Evolutionary conservation across 2,329 filamentous ascomycete species (phyloP).

Genomic region (Scedosporium minutisporum): DNA sequence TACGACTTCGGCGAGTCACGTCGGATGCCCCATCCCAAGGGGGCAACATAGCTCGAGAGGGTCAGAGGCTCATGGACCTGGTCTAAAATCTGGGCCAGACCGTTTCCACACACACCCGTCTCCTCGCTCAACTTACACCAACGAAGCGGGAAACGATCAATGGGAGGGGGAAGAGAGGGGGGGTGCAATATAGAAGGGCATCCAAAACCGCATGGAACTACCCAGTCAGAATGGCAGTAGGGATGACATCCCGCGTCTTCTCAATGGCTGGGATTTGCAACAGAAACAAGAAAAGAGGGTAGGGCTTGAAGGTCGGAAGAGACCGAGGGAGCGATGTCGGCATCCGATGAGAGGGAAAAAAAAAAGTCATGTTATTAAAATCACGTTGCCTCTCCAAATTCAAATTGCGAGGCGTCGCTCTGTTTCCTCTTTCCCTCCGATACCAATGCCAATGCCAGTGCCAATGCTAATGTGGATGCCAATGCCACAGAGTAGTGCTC

Average conservation of each 20-base stretch:
- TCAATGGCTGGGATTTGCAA: neutral
- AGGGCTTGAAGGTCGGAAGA: too few species aligned
- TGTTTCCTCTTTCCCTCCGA: too few species aligned
- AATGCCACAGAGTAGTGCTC: too few species aligned
- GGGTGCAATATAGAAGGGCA: neutral
- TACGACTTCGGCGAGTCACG: neutral
- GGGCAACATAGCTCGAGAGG: neutral
- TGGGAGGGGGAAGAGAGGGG: neutral
- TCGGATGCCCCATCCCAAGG: neutral
- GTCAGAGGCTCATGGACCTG: neutral
- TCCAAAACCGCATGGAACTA: neutral
- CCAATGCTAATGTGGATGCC: too few species aligned
- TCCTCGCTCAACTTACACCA: neutral
- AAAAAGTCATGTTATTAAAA: too few species aligned
- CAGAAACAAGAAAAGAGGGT: neutral
- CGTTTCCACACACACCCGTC: neutral
- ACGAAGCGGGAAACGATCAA: too few species aligned
- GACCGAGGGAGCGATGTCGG: too few species aligned
- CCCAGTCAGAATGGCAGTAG: neutral
- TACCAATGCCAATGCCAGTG: too few species aligned
- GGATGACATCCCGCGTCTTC: neutral
- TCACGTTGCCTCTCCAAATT: too few species aligned
- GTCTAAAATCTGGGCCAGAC: neutral
- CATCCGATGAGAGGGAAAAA: too few species aligned
- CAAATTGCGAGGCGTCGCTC: too few species aligned